Evolutionary conservation across 768 basidiomycete genomes (phyloP), one percentile per base, ranked within the genome.

Genomic region (Mycena amicta): DNA sequence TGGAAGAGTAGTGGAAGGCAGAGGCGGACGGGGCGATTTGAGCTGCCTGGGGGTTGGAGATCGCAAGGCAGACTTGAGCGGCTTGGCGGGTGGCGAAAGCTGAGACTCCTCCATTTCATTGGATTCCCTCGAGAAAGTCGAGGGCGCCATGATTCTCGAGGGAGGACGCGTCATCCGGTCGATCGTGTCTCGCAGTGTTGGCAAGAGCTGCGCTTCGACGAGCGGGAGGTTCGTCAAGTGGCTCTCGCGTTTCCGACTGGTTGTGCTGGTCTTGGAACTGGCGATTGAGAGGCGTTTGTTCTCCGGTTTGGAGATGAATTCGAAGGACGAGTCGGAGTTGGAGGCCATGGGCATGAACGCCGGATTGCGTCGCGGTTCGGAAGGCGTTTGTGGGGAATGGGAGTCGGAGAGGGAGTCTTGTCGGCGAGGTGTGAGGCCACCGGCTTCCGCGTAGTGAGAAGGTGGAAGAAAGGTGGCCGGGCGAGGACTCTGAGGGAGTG

Each of bases 141-240:
- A 57, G 16, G 49, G 57, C 3, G 25, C 40, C 66, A 66, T 12
- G 61, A 57, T 59, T 56, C 53, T 55, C 71, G 71, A 39, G 1
- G 83, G 82, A 15, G 79, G 74, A 52, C 80, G 75, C 2, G 89
- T 91, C 89, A 91, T 92, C 46, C 83, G 81, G 63, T 87, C 82
- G 33, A 92, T 80, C 0, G 89, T 92, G 55, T 90, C 89, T 40
- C 83, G 78, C 31, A 92, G 74, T 18, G 88, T 86, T 8, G 89
- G 89, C 33, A 91, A 70, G 3, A 91, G 75, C 26, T 88, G 82
- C 0, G 83, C 74, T 61, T 92, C 89, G 28, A 89, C 68, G 26
- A 85, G 74, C 5, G 86, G 83, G 3, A 89, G 71, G 52, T 83
- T 83, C 12, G 72, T 75, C 18, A 83, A 70, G 52, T 81, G 74